Evolutionary conservation across 202 grass and related monocot genomes (phyloP).

Genomic region (Musa balbisiana): DNA sequence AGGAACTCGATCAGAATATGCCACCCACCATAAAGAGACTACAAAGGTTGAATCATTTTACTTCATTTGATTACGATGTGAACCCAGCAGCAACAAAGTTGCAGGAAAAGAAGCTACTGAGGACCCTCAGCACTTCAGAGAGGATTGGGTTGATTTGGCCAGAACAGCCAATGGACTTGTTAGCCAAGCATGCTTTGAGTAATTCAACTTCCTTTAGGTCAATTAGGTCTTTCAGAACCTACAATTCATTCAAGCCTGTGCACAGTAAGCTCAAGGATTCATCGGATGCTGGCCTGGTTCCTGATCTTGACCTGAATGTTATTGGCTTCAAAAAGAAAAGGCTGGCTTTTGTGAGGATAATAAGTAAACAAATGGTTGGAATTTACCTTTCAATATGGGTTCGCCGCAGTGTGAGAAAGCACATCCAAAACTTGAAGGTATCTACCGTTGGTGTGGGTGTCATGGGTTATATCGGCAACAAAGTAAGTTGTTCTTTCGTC

Average conservation of each 20-base stretch:
- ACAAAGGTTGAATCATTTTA: conserved; percentile 49
- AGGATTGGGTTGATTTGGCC: conserved; percentile 77
- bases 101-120: conserved; percentile 38
- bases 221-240: conserved; percentile 32
- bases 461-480: conserved; percentile 99
- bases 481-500: conserved; percentile 30
- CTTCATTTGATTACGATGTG: conserved; percentile 14
- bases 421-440: conserved; percentile 86
- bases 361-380: conserved; percentile 97
- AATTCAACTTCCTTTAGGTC: conserved; percentile 29
- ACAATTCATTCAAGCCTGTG: conserved; percentile 37
- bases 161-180: conserved; percentile 68
- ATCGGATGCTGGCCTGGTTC: conserved; percentile 15
- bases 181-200: conserved; percentile 19
- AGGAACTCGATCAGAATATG: conserved; percentile 8
- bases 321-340: conserved; percentile 37
- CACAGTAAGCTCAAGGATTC: conserved; percentile 10
- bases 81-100: conserved; percentile 10
- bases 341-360: conserved; percentile 61
- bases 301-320: conserved; percentile 23
- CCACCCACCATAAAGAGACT: conserved; percentile 32
- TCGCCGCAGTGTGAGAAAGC: conserved; percentile 39
- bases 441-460: conserved; percentile 81
- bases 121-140: conserved; percentile 59
- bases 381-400: conserved; percentile 78